A percentile compares a stretch with the other conserved stretches of the same genome.
Conservation (phyloP, 2,329 filamentous ascomycete genomes). For the Pseudogymnoascus sp. region DNA sequence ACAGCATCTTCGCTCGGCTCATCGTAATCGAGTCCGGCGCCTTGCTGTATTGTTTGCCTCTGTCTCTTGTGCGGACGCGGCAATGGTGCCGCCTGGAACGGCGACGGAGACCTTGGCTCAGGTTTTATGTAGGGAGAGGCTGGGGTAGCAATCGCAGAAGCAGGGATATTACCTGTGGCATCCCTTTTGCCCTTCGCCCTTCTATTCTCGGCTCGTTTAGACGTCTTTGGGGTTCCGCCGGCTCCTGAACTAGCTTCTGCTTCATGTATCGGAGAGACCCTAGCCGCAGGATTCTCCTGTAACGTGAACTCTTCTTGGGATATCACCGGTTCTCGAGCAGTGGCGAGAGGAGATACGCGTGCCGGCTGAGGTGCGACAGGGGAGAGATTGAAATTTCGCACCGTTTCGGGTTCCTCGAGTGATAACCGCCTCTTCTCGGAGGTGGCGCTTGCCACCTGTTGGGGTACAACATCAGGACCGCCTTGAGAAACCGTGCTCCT, state of each 20-base stretch:
- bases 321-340: conserved; percentile 32
- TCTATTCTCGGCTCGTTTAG: conserved; percentile 43
- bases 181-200: conserved; percentile 45
- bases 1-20: conserved; percentile 40
- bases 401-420: conserved; percentile 23
- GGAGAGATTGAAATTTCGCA: conserved; percentile 58
- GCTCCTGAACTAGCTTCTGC: conserved; percentile 45
- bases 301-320: conserved; percentile 21
- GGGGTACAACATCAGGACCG: not conserved
- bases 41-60: conserved; percentile 40
- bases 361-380: conserved; percentile 70
- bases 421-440: not conserved
- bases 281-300: conserved; percentile 37
- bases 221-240: conserved; percentile 52
- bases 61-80: conserved; percentile 51
- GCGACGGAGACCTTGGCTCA: conserved; percentile 59
- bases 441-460: not conserved
- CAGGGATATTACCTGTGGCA: conserved; percentile 11
- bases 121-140: conserved; percentile 52
- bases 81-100: conserved; percentile 45
- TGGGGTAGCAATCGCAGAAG: conserved; percentile 33
- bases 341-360: conserved; percentile 55
- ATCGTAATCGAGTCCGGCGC: conserved; percentile 36
- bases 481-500: not conserved
- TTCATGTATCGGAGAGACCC: conserved; percentile 51